Conservation (phyloP, 257 asterid genomes). For the Solanum etuberosum region DNA sequence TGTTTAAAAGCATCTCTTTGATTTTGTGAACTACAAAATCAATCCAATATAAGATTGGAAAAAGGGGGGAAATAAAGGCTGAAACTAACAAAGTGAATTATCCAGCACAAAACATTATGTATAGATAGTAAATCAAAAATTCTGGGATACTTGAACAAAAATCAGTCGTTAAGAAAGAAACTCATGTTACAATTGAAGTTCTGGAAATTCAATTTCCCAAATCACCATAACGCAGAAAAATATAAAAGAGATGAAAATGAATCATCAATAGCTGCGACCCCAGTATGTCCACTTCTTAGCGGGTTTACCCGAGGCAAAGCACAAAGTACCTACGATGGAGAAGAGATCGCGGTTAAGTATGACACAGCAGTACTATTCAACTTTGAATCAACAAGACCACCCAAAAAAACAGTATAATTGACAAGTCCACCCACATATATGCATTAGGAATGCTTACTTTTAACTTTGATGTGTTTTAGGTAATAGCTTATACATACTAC, state of each 20-base stretch:
- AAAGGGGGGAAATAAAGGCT: neutral
- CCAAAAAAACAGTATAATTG: neutral
- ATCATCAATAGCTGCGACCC: slow-evolving; percentile 56
- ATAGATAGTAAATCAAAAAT: neutral
- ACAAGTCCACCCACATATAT: neutral
- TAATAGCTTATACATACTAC: neutral
- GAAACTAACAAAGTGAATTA: neutral
- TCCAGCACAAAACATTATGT: neutral
- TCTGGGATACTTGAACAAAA: neutral
- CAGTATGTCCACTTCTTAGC: slow-evolving; percentile 75
- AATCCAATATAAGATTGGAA: neutral
- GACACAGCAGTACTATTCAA: neutral
- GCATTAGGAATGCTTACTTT: neutral
- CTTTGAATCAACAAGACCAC: neutral
- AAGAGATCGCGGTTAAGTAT: neutral
- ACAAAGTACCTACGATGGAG: slow-evolving; percentile 34
- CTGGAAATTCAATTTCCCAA: neutral
- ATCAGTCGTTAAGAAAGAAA: neutral
- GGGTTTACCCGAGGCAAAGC: slow-evolving; percentile 63
- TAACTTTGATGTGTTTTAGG: neutral
- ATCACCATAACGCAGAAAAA: neutral
- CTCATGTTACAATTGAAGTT: neutral
- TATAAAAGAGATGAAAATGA: neutral
- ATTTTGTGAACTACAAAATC: neutral
- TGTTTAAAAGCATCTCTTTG: neutral